phyloP scores from a whole-genome alignment of 2,329 filamentous ascomycete species.

The Endothia cerciana region DNA sequence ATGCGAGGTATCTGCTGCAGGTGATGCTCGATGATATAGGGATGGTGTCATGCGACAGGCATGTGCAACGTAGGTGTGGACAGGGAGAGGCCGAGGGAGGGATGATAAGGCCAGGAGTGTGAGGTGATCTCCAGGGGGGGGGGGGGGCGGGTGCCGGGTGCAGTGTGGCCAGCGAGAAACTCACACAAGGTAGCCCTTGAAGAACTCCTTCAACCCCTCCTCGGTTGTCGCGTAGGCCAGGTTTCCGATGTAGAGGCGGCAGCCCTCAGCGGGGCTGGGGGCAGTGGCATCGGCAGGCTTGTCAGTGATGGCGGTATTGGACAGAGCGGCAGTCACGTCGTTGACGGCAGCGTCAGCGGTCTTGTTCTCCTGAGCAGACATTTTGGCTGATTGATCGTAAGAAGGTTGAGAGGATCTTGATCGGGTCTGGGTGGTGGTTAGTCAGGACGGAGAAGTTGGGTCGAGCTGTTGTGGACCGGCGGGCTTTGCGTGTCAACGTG shows the following conservation, averaged over 20 bases:
- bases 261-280: constrained; percentile 96
- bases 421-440: constrained; percentile 46
- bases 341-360: constrained; percentile 69
- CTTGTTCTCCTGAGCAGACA: constrained; percentile 83
- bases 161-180: constrained; percentile 45
- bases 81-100: not conserved
- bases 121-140: not conserved
- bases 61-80: not conserved
- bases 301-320: constrained; percentile 71
- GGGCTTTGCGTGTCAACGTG: constrained; percentile 45
- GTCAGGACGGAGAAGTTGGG: constrained; percentile 46
- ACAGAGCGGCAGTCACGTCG: constrained; percentile 75
- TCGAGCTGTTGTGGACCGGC: constrained; percentile 36
- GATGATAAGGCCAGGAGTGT: not conserved
- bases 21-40: not conserved
- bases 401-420: constrained; percentile 38
- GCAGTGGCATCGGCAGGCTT: constrained; percentile 77
- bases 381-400: constrained; percentile 58
- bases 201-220: constrained; percentile 99
- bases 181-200: constrained; percentile 99
- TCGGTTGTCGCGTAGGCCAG: constrained; percentile 99
- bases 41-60: constrained; percentile 7
- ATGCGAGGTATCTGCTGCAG: not conserved
- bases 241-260: constrained; percentile 99
- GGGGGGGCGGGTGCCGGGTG: not conserved